These are phyloP conservation scores for Magnaporthiopsis incrustans DNA, from an alignment of 2,329 filamentous ascomycete species.

Conservation along the genomic window DNA sequence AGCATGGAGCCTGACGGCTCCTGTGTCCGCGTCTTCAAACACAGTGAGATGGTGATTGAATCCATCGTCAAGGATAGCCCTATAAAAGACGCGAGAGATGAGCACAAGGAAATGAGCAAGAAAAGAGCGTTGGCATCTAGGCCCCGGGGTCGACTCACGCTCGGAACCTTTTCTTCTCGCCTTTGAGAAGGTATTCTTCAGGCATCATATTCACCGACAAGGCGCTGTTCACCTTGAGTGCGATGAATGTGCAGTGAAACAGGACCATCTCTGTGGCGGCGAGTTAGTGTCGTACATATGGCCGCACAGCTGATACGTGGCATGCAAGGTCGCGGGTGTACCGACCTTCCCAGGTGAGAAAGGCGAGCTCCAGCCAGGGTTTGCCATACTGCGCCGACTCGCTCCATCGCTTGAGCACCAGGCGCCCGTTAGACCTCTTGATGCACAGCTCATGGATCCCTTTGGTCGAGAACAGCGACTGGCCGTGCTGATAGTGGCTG, in stretches of 20 bases:
- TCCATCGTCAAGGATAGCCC: constrained; percentile 48
- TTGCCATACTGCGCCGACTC: constrained; percentile 32
- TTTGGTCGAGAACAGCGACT: constrained; percentile 37
- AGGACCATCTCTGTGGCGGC: constrained; percentile 44
- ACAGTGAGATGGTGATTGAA: constrained; percentile 46
- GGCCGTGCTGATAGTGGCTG: constrained; percentile 31
- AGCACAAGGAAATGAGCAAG: not conserved
- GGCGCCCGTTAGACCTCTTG: constrained; percentile 33
- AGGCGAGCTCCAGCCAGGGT: constrained; percentile 47
- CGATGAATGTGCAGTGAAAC: constrained; percentile 50
- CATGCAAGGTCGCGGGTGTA: constrained; percentile 6
- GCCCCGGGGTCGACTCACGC: constrained; percentile 29
- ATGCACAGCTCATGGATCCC: constrained; percentile 49
- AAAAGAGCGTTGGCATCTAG: not conserved
- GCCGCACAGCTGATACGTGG: not conserved
- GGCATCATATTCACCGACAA: constrained; percentile 35
- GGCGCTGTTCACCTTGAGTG: constrained; percentile 43
- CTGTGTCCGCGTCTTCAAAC: constrained; percentile 40
- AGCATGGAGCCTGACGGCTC: constrained; percentile 46
- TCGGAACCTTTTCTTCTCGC: constrained; percentile 46
- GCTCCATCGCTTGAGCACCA: constrained; percentile 47
- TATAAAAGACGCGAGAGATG: constrained; percentile 18
- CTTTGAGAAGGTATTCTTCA: constrained; percentile 35
- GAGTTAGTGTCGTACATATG: not conserved
- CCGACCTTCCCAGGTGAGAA: constrained; percentile 54